A percentile compares a stretch with the other conserved stretches of the same genome.
Evolutionary conservation across 192 early-diverging fungal genomes (phyloP).

Genomic region (Geranomyces michiganensis): DNA sequence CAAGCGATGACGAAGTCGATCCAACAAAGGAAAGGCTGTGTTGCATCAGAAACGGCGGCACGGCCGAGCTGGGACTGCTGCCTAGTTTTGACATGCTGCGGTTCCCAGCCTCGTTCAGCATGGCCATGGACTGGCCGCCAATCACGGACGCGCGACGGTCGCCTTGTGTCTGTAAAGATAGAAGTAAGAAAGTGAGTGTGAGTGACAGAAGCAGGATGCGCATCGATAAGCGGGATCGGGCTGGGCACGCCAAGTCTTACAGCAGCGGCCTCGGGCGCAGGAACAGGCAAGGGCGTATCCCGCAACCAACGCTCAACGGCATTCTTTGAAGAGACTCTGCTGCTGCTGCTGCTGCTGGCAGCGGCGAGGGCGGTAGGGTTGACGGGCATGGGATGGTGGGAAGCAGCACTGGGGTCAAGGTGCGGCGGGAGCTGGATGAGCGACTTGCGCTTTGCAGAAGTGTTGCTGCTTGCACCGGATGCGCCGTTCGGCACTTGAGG

Average conservation of each 20-base stretch:
- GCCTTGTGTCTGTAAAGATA: neutral
- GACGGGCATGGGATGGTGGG: neutral
- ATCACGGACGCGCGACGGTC: neutral
- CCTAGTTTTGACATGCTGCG: neutral
- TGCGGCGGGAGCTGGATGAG: conserved; percentile 5
- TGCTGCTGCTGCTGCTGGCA: neutral
- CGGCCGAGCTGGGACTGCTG: conserved; percentile 11
- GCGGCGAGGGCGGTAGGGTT: neutral
- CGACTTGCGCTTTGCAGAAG: neutral
- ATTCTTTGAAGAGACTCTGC: conserved; percentile 8
- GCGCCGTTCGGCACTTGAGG: neutral
- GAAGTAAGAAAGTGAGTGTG: neutral
- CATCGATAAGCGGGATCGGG: neutral
- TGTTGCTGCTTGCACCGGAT: neutral
- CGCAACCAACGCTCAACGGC: conserved; percentile 30
- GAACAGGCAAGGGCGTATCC: conserved; percentile 22
- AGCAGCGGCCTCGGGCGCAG: neutral
- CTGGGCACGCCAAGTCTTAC: neutral
- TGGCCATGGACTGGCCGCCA: neutral
- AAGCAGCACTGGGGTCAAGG: neutral
- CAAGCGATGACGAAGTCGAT: neutral
- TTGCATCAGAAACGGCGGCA: neutral
- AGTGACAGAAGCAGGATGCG: neutral
- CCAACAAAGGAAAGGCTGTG: neutral
- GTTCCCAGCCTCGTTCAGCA: neutral